Conservation (phyloP, 768 basidiomycete species). For the Ramaria rubella region DNA sequence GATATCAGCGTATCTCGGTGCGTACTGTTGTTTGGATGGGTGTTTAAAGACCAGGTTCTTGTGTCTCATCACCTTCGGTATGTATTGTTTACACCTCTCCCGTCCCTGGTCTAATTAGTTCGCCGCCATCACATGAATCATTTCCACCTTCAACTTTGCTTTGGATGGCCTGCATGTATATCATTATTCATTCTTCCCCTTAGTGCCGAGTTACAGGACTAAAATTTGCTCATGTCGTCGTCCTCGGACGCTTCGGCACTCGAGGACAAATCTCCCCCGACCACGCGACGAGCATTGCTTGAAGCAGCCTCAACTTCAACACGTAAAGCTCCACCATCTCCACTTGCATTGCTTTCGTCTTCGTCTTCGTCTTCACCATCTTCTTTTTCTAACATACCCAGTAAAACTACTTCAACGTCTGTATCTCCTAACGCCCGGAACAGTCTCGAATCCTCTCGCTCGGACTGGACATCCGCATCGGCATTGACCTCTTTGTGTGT, state of each 20-base stretch:
- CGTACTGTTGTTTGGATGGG: neutral
- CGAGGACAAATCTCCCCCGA: neutral
- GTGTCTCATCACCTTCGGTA: neutral
- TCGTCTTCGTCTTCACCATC: neutral
- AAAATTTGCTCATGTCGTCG: neutral
- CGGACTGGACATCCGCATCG: slow-evolving; percentile 8
- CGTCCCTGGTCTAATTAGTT: neutral
- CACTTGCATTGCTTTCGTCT: neutral
- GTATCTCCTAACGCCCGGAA: neutral
- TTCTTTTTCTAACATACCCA: neutral
- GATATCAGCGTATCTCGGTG: neutral
- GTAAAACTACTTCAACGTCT: neutral
- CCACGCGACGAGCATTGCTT: neutral
- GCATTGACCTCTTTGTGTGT: slow-evolving; percentile 3
- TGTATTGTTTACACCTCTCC: neutral
- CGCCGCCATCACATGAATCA: no score
- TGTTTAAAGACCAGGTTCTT: neutral
- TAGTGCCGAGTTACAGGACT: neutral
- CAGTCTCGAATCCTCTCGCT: slow-evolving; percentile 7
- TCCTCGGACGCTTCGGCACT: neutral
- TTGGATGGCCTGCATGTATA: no score
- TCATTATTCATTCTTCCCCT: no score
- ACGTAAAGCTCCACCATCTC: slow-evolving; percentile 8
- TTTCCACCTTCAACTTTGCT: no score
- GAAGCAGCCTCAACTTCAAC: neutral